A percentile compares a stretch with the other conserved stretches of the same genome.
Evolutionary conservation across 345 rosid genomes (phyloP).

Genomic region (Populus tremula): DNA sequence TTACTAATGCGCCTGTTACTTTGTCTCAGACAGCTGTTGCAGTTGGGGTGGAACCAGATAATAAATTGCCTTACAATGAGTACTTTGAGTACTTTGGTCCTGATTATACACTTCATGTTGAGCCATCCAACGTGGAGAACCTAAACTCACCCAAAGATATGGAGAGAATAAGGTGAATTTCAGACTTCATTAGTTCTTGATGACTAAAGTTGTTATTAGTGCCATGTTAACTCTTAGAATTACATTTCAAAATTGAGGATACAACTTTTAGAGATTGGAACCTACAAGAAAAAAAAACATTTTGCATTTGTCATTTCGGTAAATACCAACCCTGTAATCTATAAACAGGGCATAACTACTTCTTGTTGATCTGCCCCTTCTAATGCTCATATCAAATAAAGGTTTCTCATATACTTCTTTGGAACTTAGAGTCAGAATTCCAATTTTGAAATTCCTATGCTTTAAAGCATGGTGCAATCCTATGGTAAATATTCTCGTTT

Average conservation of each 20-base stretch:
- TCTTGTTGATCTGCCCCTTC: neutral
- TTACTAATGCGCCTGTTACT: conserved; percentile 13
- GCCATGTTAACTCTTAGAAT: neutral
- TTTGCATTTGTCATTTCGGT: neutral
- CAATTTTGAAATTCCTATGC: neutral
- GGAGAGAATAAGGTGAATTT: conserved; percentile 79
- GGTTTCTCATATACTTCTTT: neutral
- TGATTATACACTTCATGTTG: conserved; percentile 88
- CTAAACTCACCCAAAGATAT: conserved; percentile 70
- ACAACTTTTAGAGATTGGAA: neutral
- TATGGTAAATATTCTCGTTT: neutral
- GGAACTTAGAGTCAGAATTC: neutral
- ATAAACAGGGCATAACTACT: neutral
- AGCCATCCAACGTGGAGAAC: conserved; percentile 74
- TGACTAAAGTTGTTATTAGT: no score
- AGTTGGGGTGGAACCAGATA: conserved; percentile 95
- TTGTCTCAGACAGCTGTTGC: conserved; percentile 88
- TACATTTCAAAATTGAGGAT: neutral
- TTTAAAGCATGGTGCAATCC: neutral
- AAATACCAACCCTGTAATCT: neutral
- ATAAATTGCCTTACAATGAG: conserved; percentile 85
- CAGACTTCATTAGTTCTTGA: neutral
- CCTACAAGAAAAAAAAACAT: neutral
- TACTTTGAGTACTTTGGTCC: conserved; percentile 96
- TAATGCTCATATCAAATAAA: neutral